Percentiles rank a stretch among this genome's conserved stretches.
phyloP scores from a whole-genome alignment of 345 rosid genomes.

The Camelina neglecta region DNA sequence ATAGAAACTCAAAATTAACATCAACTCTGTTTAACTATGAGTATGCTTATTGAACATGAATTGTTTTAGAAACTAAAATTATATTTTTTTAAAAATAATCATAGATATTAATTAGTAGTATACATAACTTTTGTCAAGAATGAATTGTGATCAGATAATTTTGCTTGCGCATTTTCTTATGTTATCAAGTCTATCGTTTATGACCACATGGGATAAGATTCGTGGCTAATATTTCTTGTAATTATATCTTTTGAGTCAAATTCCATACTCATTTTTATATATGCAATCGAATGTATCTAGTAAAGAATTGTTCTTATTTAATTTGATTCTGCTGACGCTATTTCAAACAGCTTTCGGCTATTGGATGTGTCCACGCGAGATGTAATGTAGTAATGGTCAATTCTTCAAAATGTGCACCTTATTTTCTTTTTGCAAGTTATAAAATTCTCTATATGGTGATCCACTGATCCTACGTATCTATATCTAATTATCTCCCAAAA shows the following conservation, averaged over 20 bases:
- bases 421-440: not conserved
- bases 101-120: not conserved
- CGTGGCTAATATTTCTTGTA: not conserved
- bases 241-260: slow-evolving; percentile 11
- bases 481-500: slow-evolving; percentile 34
- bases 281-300: not conserved
- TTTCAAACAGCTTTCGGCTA: slow-evolving; percentile 39
- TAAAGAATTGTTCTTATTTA: not conserved
- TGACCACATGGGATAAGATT: slow-evolving; percentile 11
- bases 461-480: slow-evolving; percentile 15
- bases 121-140: not conserved
- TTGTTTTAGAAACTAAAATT: too few species aligned
- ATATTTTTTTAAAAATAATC: not conserved
- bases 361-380: slow-evolving; percentile 31
- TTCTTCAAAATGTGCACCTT: not conserved
- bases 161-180: slow-evolving; percentile 6
- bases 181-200: slow-evolving; percentile 10
- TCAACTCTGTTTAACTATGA: too few species aligned
- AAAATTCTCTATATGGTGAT: slow-evolving; percentile 1
- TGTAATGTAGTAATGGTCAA: slow-evolving; percentile 17
- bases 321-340: slow-evolving; percentile 3
- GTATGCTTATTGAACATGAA: too few species aligned
- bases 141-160: not conserved
- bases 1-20: too few species aligned
- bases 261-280: slow-evolving; percentile 4